Conservation (phyloP, 2,329 filamentous ascomycete genomes). For the Grosmannia huntii region DNA sequence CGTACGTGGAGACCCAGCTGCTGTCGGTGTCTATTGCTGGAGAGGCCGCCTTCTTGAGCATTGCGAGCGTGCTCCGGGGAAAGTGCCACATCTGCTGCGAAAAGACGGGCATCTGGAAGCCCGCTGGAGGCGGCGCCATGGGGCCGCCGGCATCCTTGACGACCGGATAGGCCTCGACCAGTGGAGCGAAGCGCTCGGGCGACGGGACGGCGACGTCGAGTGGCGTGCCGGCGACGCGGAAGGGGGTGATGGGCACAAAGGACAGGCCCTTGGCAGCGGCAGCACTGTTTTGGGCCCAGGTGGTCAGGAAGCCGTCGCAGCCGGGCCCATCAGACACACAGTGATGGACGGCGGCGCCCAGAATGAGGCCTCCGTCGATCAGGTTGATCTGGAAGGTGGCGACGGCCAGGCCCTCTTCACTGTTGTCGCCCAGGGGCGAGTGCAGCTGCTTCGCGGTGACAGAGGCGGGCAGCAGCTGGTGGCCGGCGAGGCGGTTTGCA, state of each 20-base stretch:
- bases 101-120: slow-evolving; percentile 7
- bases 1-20: slow-evolving; percentile 31
- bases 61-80: slow-evolving; percentile 27
- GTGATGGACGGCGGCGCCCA: slow-evolving; percentile 17
- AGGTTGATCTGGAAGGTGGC: slow-evolving; percentile 17
- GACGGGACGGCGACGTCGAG: slow-evolving; percentile 3
- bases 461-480: neutral
- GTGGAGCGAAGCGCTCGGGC: neutral
- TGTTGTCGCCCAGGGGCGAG: slow-evolving; percentile 7
- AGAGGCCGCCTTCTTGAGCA: slow-evolving; percentile 24
- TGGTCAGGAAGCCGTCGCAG: slow-evolving; percentile 16
- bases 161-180: neutral
- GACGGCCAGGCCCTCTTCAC: slow-evolving; percentile 4
- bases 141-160: slow-evolving; percentile 6
- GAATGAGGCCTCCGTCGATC: slow-evolving; percentile 16
- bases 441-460: slow-evolving; percentile 8
- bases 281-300: slow-evolving; percentile 16
- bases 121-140: slow-evolving; percentile 1
- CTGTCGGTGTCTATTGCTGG: neutral
- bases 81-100: slow-evolving; percentile 23
- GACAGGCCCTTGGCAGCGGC: slow-evolving; percentile 10
- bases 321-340: slow-evolving; percentile 14
- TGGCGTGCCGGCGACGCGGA: neutral
- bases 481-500: neutral
- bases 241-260: slow-evolving; percentile 5